Evolutionary conservation across 805 yeast genomes (phyloP).

Genomic region (Suhomyces vadensis): DNA sequence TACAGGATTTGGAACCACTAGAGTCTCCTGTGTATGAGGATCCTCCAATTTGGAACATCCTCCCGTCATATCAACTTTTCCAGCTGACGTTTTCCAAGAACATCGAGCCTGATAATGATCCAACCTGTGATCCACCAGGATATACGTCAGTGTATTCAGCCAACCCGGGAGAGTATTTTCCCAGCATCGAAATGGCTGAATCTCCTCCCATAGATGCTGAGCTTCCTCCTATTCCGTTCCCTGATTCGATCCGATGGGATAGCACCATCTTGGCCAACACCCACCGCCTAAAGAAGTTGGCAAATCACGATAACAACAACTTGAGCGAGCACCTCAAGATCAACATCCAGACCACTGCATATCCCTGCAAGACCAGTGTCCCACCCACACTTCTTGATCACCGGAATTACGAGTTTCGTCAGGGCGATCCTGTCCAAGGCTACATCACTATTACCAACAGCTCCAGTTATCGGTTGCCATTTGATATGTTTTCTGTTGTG

Average conservation of each 20-base stretch:
- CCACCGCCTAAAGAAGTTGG: slow-evolving; percentile 25
- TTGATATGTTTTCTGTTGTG: slow-evolving; percentile 30
- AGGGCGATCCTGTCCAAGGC: slow-evolving; percentile 30
- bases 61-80: slow-evolving; percentile 32
- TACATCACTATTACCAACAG: slow-evolving; percentile 23
- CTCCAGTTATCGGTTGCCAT: slow-evolving; percentile 19
- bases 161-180: slow-evolving; percentile 4
- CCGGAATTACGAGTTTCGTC: slow-evolving; percentile 22
- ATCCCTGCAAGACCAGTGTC: slow-evolving; percentile 18
- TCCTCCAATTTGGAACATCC: slow-evolving; percentile 31
- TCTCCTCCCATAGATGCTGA: background rate
- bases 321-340: slow-evolving; percentile 21
- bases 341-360: slow-evolving; percentile 19
- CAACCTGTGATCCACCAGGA: slow-evolving; percentile 23
- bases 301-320: slow-evolving; percentile 13
- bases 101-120: slow-evolving; percentile 23
- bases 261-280: slow-evolving; percentile 29
- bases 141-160: slow-evolving; percentile 15
- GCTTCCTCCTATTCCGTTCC: background rate
- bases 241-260: slow-evolving; percentile 25
- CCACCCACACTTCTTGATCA: slow-evolving; percentile 20
- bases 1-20: slow-evolving; percentile 16
- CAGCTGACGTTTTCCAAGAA: slow-evolving; percentile 30
- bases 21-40: slow-evolving; percentile 27
- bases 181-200: background rate